phyloP scores from a whole-genome alignment of 257 asterid genomes.

The Ligustrum vulgare region DNA sequence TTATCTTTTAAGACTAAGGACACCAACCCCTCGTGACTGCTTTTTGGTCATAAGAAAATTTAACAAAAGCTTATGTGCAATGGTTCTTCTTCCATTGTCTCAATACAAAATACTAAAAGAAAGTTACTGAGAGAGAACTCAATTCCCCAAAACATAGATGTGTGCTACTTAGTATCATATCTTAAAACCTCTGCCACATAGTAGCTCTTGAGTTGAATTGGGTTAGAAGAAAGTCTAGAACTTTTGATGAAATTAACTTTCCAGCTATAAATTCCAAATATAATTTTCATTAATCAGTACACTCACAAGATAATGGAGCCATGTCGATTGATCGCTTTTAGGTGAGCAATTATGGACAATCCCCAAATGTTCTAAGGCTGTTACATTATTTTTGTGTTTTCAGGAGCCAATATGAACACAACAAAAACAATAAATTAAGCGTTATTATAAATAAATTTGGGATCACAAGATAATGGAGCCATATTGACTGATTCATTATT shows the following conservation, averaged over 20 bases:
- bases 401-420: background rate
- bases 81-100: background rate
- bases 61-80: constrained; percentile 8
- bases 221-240: background rate
- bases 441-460: background rate
- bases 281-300: background rate
- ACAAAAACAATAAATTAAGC: background rate
- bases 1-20: constrained; percentile 34
- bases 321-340: background rate
- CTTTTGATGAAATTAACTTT: background rate
- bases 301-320: background rate
- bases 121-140: constrained; percentile 5
- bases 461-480: no score
- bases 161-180: background rate
- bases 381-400: background rate
- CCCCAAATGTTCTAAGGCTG: background rate
- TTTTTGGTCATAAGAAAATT: constrained; percentile 7
- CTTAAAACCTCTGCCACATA: background rate
- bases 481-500: background rate
- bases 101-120: constrained; percentile 2
- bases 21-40: constrained; percentile 17
- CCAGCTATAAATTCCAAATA: background rate
- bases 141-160: constrained; percentile 12
- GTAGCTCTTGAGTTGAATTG: background rate
- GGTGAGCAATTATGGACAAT: background rate